phyloP scores from a whole-genome alignment of 805 yeast genomes.

The Candida sakaeoensis region DNA sequence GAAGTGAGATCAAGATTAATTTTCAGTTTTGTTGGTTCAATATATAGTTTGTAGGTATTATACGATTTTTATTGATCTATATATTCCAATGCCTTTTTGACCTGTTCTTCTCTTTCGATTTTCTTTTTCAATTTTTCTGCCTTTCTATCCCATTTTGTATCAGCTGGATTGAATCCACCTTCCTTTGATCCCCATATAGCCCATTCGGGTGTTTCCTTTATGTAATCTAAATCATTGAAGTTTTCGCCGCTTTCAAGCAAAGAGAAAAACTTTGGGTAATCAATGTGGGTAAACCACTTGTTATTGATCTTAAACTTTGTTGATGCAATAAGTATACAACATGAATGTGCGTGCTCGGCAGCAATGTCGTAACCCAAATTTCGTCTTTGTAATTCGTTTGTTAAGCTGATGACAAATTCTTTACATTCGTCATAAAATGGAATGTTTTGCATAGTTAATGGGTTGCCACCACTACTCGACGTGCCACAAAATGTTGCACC shows the following conservation, averaged over 20 bases:
- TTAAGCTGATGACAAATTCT: conserved; percentile 62
- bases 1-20: conserved; percentile 94
- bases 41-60: conserved; percentile 4
- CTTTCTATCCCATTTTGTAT: conserved; percentile 62
- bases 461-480: conserved; percentile 77
- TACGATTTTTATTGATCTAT: not conserved
- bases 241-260: conserved; percentile 60
- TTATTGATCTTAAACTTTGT: conserved; percentile 63
- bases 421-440: conserved; percentile 92
- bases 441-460: conserved; percentile 91
- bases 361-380: conserved; percentile 79
- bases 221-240: conserved; percentile 77
- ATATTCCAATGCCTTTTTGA: conserved; percentile 6
- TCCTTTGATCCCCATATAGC: conserved; percentile 82
- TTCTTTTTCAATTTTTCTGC: conserved; percentile 54
- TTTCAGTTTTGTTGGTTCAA: conserved; percentile 88
- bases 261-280: conserved; percentile 72
- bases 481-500: conserved; percentile 97
- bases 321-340: conserved; percentile 84
- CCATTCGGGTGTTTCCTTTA: conserved; percentile 82
- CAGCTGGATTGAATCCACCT: conserved; percentile 90
- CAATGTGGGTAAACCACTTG: conserved; percentile 86
- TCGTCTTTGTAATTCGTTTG: conserved; percentile 57
- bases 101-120: conserved; percentile 32
- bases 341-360: conserved; percentile 93